A percentile compares a stretch with the other conserved stretches of the same genome.
These are phyloP conservation scores for Backusella liffmaniae DNA, from an alignment of 192 early-diverging fungal species.

Conservation along the genomic window DNA sequence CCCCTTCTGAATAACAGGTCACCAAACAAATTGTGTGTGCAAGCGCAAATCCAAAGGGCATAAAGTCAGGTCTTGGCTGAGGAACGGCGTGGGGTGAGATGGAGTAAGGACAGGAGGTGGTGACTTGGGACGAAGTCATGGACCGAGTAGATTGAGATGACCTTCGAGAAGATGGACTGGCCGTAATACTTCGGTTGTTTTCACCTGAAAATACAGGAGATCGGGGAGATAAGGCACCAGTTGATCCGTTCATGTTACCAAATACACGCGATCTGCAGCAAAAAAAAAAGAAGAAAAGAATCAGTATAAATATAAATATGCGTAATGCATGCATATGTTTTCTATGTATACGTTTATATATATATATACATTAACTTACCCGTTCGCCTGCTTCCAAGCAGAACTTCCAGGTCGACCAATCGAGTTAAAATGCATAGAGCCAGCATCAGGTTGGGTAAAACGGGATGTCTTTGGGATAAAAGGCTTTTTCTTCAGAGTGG, in stretches of 20 bases:
- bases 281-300: constrained; percentile 5
- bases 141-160: constrained; percentile 24
- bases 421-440: constrained; percentile 26
- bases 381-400: constrained; percentile 26
- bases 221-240: neutral
- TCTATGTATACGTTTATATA: neutral
- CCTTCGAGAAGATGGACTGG: constrained; percentile 13
- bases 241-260: neutral
- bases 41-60: constrained; percentile 52
- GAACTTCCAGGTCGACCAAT: constrained; percentile 19
- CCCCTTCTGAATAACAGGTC: constrained; percentile 78
- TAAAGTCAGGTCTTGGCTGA: constrained; percentile 42
- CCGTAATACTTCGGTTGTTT: constrained; percentile 1
- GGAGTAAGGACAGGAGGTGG: constrained; percentile 28
- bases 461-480: constrained; percentile 33
- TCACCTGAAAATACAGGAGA: neutral
- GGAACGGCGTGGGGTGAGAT: constrained; percentile 35
- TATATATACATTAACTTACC: constrained; percentile 1
- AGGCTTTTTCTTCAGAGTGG: neutral
- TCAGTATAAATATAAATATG: neutral
- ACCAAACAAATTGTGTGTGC: constrained; percentile 71
- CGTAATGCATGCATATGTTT: neutral
- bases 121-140: neutral
- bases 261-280: neutral
- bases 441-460: constrained; percentile 35